Base-by-base conservation (phyloP, 352 stramenopile species). In the Pythium rhizo-oryzae region DNA sequence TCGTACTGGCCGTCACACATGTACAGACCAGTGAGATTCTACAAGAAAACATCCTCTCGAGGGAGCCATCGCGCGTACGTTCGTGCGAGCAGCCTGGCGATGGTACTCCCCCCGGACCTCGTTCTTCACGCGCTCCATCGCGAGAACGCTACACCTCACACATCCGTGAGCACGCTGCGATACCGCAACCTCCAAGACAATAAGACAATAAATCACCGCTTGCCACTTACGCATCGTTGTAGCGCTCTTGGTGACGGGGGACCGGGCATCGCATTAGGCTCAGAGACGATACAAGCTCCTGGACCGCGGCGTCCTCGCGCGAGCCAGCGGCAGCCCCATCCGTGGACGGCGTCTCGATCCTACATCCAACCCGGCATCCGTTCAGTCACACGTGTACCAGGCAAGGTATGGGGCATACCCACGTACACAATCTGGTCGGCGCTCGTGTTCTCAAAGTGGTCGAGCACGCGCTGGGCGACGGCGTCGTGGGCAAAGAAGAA, bases 401-500 rank as follows among this genome's bases (percentile, higher is more conserved):
- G 33, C 33, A 39, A 39, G 33, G 11, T 23, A 18, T 33, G 16
- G 15, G 4, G 3, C 18, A 52, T 11, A n/a, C n/a, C n/a, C 54
- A 54, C 58, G 44, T 43, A 91, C 85, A 77, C 82, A 59, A 92
- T 81, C 60, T 89, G 78, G 50, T 92, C 84, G 57, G 85, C 74
- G 74, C 81, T 87, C 53, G 66, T 67, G 39, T 71, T 75, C 67
- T 92, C 86, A 59, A 92, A 92, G 66, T 78, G 78, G 56, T 89
- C 80, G 52, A 94, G 64, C 52, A 92, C 80, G 50, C 81, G 81
- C 72, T 90, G 87, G 41, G 86, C 82, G 41, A 65, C 35, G 8
- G 69, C 64, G 59, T 91, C 81, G 41, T 86, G 71, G 4, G 82
- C 58, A 50, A 87, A 92, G 63, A 88, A 94, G 59, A 89, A 92